These are phyloP conservation scores for Globisporangium ultimum DNA, from an alignment of 352 stramenopile genomes.

Conservation along the genomic window DNA sequence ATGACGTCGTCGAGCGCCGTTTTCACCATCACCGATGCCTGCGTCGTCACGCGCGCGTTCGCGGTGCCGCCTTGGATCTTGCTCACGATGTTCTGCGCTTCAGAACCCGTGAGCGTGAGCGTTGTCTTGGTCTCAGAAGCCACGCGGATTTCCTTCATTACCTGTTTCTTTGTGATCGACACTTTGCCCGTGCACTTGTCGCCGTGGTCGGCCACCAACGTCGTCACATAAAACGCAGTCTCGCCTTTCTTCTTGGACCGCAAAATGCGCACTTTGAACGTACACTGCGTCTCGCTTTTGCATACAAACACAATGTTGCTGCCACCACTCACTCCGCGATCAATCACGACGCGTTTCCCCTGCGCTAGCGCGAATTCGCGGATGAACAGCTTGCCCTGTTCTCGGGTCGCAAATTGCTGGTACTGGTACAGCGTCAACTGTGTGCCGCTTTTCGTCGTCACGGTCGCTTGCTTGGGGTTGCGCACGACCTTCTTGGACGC, in stretches of 20 bases:
- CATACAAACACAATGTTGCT: constrained; percentile 54
- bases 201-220: constrained; percentile 33
- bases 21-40: constrained; percentile 35
- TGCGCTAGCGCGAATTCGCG: constrained; percentile 45
- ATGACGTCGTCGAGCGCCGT: constrained; percentile 25
- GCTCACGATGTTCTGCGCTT: constrained; percentile 28
- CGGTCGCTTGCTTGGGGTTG: constrained; percentile 11
- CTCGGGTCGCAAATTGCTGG: constrained; percentile 34
- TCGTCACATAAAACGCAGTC: constrained; percentile 17
- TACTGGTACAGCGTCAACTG: constrained; percentile 38
- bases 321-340: constrained; percentile 32
- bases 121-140: constrained; percentile 26
- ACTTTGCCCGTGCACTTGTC: constrained; percentile 30
- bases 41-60: constrained; percentile 29
- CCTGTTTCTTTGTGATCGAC: constrained; percentile 34
- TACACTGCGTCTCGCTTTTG: constrained; percentile 36
- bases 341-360: constrained; percentile 37
- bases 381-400: constrained; percentile 37
- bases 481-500: constrained; percentile 5
- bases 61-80: constrained; percentile 14
- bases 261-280: constrained; percentile 38
- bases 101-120: constrained; percentile 24
- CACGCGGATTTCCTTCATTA: constrained; percentile 32
- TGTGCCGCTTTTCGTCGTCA: constrained; percentile 12
- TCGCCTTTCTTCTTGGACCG: constrained; percentile 16